These are phyloP conservation scores for Mortierella sp. DNA, from an alignment of 371 early-diverging fungal species.

Conservation along the genomic window DNA sequence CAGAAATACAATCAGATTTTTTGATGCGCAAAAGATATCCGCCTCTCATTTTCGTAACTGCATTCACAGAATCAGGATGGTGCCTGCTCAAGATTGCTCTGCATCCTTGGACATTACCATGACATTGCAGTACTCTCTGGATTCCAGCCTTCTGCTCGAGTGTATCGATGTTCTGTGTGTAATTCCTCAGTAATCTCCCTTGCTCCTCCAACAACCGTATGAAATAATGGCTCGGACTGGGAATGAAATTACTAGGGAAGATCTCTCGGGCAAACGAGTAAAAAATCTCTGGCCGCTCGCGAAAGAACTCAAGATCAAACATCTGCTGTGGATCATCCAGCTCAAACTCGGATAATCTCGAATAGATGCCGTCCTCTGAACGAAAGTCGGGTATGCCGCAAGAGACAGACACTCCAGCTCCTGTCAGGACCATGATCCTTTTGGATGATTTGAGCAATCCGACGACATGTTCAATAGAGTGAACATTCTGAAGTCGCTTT, in stretches of 20 bases:
- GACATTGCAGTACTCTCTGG: constrained; percentile 85
- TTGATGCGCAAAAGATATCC: too few species aligned
- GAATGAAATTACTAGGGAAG: constrained; percentile 90
- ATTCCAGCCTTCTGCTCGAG: constrained; percentile 95
- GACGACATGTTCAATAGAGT: constrained; percentile 81
- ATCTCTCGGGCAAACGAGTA: constrained; percentile 94
- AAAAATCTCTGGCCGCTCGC: constrained; percentile 86
- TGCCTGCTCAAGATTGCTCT: too few species aligned
- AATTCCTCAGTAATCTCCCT: constrained; percentile 89
- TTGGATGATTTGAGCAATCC: constrained; percentile 70
- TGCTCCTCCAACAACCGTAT: constrained; percentile 87
- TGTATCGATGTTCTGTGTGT: constrained; percentile 99
- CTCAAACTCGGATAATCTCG: constrained; percentile 77
- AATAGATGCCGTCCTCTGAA: constrained; percentile 95
- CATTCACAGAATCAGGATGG: too few species aligned
- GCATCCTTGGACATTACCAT: constrained; percentile 85
- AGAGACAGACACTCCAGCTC: constrained; percentile 94
- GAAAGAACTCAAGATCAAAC: constrained; percentile 93
- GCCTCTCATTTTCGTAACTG: constrained; percentile 41
- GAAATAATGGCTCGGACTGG: constrained; percentile 94
- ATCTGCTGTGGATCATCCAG: constrained; percentile 88
- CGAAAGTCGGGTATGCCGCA: constrained; percentile 99
- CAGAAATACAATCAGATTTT: too few species aligned
- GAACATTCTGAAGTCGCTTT: constrained; percentile 64
- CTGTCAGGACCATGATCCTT: constrained; percentile 92